Evolutionary conservation across 345 rosid species (phyloP), one percentile per base, ranked within the genome.

Genomic region (Eucalyptus erythrocorys): DNA sequence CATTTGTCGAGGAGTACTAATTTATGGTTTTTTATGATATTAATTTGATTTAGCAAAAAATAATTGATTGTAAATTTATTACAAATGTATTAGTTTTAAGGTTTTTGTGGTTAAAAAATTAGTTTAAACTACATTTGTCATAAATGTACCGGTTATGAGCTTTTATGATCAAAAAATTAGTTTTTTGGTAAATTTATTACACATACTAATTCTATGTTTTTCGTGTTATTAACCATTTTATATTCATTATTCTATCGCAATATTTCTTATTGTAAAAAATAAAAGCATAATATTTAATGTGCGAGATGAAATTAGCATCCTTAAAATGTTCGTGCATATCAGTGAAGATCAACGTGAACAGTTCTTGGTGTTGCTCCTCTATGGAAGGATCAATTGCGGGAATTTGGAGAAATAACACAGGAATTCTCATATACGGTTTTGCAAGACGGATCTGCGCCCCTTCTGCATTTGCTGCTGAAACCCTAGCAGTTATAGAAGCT

Each of bases 141-240:
- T 55, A 10, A 10, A 8, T 24, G 0, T 55, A 55, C 6, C 3
- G 0, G 0, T 55, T 4, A 22, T 0, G 6, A 0, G 6, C 6
- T 57, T 57, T 57, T 57, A 8, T 57, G 6, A 1, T 26, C 0
- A 49, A 49, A 57, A 57, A 24, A 24, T 57, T 26, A 4, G 0
- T 57, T 57, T 5, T 5, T 0, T 0, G 0, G 10, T 55, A 24
- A 57, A 57, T 10, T 4, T 55, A 9, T 10, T 1, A 24, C 1
- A 1, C 2, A 21, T 55, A 22, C 5, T 0, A 24, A 2, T 22
- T 24, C 2, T 5, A 55, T 9, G 1, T 57, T 57, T 26, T 57
- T 24, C 5, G 0, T 55, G 3, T 4, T 22, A 22, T 57, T 57
- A 55, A 26, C 13, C 13, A 15, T 66, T 15, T 66, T 66, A 21